Percentiles rank a stretch among this genome's conserved stretches.
phyloP scores from a whole-genome alignment of 2,329 filamentous ascomycete genomes.

The Neoscytalidium dimidiatum region DNA sequence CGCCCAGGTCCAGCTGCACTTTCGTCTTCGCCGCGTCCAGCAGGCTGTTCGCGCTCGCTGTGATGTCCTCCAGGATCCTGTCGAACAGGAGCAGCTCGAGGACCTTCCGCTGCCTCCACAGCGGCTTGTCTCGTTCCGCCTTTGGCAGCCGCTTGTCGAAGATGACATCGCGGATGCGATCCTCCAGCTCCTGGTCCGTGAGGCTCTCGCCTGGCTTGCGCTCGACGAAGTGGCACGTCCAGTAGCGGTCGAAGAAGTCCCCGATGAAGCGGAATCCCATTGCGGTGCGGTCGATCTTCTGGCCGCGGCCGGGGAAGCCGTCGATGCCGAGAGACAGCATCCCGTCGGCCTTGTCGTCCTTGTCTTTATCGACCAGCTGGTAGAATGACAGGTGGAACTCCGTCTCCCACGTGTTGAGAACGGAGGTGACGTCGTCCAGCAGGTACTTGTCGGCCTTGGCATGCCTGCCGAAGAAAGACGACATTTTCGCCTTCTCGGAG shows the following conservation, averaged over 20 bases:
- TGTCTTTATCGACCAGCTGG: conserved; percentile 16
- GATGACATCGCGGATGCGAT: not conserved
- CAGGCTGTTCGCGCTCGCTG: not conserved
- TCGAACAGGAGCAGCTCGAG: conserved; percentile 32
- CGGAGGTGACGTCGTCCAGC: conserved; percentile 28
- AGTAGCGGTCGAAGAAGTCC: conserved; percentile 37
- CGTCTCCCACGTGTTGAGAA: conserved; percentile 33
- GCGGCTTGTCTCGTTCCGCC: not conserved
- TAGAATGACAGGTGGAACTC: conserved; percentile 34
- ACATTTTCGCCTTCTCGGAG: conserved; percentile 20
- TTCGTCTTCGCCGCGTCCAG: not conserved
- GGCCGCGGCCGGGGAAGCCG: not conserved
- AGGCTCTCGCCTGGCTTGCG: not conserved
- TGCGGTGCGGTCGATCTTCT: conserved; percentile 22
- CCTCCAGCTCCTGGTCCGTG: not conserved
- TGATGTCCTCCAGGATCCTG: conserved; percentile 23
- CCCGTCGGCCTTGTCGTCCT: not conserved
- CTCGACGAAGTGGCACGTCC: conserved; percentile 33
- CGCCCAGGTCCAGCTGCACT: not conserved
- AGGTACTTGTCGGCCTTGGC: conserved; percentile 23
- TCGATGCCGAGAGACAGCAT: not conserved
- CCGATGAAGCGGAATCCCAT: conserved; percentile 33
- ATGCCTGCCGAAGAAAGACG: conserved; percentile 28
- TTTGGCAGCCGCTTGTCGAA: conserved; percentile 1
- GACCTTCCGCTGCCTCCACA: conserved; percentile 32